Base-by-base conservation (phyloP, 202 grass and related monocot genomes). In the Dendrocalamus latiflorus region DNA sequence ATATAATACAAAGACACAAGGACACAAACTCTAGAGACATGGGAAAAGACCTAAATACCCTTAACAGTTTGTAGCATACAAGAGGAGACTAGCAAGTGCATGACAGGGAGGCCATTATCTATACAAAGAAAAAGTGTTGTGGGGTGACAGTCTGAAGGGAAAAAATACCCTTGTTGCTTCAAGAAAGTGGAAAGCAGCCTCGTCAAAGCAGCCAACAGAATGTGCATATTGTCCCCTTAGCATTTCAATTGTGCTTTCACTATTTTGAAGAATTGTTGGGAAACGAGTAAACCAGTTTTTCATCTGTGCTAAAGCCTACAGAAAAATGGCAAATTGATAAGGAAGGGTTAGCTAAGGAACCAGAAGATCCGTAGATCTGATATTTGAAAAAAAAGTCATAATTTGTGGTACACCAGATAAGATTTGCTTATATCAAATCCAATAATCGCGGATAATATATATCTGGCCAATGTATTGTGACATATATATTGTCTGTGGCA, bases 211-310 rank as follows among this genome's bases (percentile, higher is more conserved):
- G 41, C 92, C 95, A 90, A 98, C 90, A 71, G 92, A 98, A 85
- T 98, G 95, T 90, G 95, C 92, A 91, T 98, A 98, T 41, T 98
- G 95, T 58, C 95, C 95, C 80, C 95, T 86, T 77, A 98, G 84
- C 87, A 93, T 95, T 80, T 91, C 85, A 70, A 98, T 98, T 72
- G 91, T 93, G 82, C 83, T 91, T 91, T 95, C 95, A 74, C 91
- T 91, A 59, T 87, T 83, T 93, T 90, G 93, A 74, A 98, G 88
- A 67, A 95, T 87, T 41, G 92, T 95, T 67, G 95, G 95, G 57
- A 95, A 98, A 85, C 89, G 91, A 82, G 81, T 89, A 87, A 93
- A 95, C 95, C 87, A 91, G 25, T 81, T 83, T 90, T 88, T 98
- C 95, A 93, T 98, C 74, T 98, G 79, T 72, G 88, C 76, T 81